These are phyloP conservation scores for Gardenia jasminoides DNA, from an alignment of 257 asterid species.

Conservation along the genomic window DNA sequence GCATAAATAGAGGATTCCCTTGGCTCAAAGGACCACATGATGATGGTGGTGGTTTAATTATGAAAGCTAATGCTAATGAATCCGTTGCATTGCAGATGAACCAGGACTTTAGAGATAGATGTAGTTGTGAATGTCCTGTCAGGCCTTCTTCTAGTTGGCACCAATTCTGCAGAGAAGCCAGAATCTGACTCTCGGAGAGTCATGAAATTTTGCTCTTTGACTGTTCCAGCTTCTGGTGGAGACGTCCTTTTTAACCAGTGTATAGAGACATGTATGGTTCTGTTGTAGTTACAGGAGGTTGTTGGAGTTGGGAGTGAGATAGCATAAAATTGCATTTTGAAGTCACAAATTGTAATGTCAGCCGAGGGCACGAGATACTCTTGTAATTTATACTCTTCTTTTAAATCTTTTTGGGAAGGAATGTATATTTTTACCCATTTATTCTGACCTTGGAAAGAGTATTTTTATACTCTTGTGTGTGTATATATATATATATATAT, in stretches of 20 bases:
- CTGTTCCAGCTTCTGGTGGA: neutral
- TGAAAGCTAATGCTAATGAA: neutral
- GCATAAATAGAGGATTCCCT: neutral
- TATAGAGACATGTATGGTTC: neutral
- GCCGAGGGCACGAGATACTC: too few relatives aligned
- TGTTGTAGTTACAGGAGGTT: neutral
- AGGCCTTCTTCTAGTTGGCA: neutral
- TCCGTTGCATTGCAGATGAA: constrained; percentile 22
- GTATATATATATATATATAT: too few relatives aligned
- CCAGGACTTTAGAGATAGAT: constrained; percentile 3
- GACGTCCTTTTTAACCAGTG: too few relatives aligned
- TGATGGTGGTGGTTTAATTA: neutral
- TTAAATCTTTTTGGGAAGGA: too few relatives aligned
- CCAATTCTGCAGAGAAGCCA: neutral
- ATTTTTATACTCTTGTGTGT: too few relatives aligned
- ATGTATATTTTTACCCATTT: too few relatives aligned
- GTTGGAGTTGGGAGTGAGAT: neutral
- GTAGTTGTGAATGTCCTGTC: neutral
- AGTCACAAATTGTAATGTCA: too few relatives aligned
- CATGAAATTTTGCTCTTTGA: neutral
- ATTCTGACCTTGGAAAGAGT: too few relatives aligned
- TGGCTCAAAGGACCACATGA: too few relatives aligned
- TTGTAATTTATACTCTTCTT: too few relatives aligned
- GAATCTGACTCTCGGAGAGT: neutral
- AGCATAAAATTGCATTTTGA: neutral